A percentile compares a stretch with the other conserved stretches of the same genome.
These are phyloP conservation scores for Circinella umbellata DNA, from an alignment of 371 early-diverging fungal genomes.

Conservation along the genomic window DNA sequence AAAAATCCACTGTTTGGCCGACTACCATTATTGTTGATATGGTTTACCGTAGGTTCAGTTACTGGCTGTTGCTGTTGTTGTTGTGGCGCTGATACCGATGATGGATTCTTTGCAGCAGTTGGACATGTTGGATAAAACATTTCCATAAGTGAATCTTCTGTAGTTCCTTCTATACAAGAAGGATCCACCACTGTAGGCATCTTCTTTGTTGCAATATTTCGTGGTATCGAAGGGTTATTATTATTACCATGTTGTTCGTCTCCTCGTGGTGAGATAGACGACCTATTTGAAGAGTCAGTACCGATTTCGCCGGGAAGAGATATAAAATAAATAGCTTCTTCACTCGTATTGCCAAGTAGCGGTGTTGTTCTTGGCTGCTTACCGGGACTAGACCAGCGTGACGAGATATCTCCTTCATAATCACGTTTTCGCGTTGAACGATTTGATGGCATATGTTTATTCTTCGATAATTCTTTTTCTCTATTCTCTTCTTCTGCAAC, in stretches of 20 bases:
- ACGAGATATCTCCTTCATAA: not conserved
- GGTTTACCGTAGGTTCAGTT: not conserved
- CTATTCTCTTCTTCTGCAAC: constrained; percentile 11
- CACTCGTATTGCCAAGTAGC: constrained; percentile 1
- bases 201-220: not conserved
- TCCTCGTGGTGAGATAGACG: not conserved
- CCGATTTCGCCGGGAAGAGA: not conserved
- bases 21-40: not conserved
- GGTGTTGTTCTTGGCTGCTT: not conserved
- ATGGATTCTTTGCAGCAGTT: not conserved
- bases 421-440: constrained; percentile 13
- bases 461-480: not conserved
- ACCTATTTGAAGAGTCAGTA: not conserved
- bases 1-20: too few species aligned
- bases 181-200: too few species aligned
- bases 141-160: not conserved
- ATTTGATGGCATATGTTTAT: not conserved
- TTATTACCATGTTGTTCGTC: not conserved
- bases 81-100: not conserved
- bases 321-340: not conserved
- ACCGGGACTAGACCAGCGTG: not conserved
- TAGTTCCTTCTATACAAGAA: not conserved
- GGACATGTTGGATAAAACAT: not conserved
- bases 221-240: not conserved
- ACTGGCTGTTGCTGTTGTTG: not conserved